Conservation (phyloP, 225 moss, liverwort and hornwort species). For the Asterella californica region DNA sequence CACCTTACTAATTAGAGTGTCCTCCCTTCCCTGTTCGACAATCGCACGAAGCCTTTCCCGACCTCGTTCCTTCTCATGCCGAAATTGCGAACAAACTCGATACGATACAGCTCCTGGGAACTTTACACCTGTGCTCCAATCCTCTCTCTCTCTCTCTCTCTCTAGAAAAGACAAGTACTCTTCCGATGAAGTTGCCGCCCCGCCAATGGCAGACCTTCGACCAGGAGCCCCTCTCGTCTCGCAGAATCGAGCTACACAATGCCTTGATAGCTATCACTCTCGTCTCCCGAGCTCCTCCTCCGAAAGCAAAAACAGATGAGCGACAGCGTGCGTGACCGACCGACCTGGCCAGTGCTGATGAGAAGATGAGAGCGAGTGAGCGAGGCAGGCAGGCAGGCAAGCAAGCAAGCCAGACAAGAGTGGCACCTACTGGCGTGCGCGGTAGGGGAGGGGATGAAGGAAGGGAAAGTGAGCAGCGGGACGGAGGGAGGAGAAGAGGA, state of each 20-base stretch:
- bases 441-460: background rate
- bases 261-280: background rate
- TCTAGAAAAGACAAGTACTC: background rate
- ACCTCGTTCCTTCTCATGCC: background rate
- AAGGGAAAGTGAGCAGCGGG: background rate
- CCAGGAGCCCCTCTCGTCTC: background rate
- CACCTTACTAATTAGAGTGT: background rate
- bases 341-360: conserved; percentile 11
- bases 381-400: background rate
- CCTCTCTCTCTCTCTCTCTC: background rate
- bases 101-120: background rate
- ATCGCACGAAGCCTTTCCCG: background rate
- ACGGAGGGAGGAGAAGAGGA: background rate
- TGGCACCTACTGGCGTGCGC: conserved; percentile 4
- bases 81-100: background rate
- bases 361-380: background rate
- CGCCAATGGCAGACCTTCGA: background rate
- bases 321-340: conserved; percentile 4
- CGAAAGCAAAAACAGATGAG: background rate
- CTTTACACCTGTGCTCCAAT: background rate
- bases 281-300: background rate
- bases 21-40: background rate
- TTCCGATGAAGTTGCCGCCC: background rate
- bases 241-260: background rate
- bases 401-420: conserved; percentile 6